phyloP scores from a whole-genome alignment of 2,329 filamentous ascomycete genomes.

The Dactylellina parvicollis region DNA sequence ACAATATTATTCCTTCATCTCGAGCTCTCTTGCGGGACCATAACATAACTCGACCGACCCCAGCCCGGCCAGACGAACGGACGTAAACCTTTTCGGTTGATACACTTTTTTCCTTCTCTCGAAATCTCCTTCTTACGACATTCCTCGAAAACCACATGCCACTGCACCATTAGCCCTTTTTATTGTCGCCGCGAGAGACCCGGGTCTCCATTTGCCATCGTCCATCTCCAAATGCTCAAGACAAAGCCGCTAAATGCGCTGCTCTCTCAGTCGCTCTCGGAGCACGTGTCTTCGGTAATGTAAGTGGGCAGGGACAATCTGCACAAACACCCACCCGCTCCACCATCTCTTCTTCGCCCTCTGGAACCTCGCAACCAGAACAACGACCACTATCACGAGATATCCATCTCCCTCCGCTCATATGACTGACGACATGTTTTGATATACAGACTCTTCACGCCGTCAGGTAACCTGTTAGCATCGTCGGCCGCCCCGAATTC shows the following conservation, averaged over 20 bases:
- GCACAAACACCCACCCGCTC: conserved; percentile 47
- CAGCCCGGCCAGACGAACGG: conserved; percentile 10
- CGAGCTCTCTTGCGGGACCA: conserved; percentile 9
- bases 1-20: not conserved
- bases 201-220: conserved; percentile 24
- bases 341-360: conserved; percentile 5
- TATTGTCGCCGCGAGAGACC: conserved; percentile 12
- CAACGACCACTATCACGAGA: not conserved
- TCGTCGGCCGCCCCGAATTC: conserved; percentile 57
- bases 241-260: conserved; percentile 58
- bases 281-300: conserved; percentile 58
- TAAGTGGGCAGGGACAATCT: conserved; percentile 54
- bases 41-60: not conserved
- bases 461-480: conserved; percentile 57
- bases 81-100: conserved; percentile 25
- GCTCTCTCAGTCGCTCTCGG: conserved; percentile 58
- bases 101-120: conserved; percentile 4
- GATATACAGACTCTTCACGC: conserved; percentile 57
- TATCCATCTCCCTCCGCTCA: not conserved
- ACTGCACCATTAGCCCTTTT: conserved; percentile 23
- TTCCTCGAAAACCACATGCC: conserved; percentile 9
- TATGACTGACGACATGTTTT: too few species aligned
- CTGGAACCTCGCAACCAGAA: not conserved
- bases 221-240: conserved; percentile 57
- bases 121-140: not conserved